Evolutionary conservation across 169 alveolate species (phyloP).

Genomic region (Fabrea salina): DNA sequence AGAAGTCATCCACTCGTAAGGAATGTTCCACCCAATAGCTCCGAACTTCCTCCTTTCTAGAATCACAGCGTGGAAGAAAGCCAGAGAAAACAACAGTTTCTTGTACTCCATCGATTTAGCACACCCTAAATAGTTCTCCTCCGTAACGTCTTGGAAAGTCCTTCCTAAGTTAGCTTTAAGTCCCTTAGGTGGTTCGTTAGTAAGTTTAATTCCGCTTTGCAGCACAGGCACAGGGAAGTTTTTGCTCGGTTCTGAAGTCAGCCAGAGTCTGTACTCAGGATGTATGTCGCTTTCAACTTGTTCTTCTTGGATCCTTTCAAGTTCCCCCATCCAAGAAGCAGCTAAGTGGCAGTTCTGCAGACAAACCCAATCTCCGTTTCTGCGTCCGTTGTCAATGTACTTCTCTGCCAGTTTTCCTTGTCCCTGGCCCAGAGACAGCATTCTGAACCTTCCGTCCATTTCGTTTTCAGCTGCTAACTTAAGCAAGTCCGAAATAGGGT

Average conservation of each 20-base stretch:
- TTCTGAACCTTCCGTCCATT: conserved; percentile 74
- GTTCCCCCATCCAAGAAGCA: conserved; percentile 91
- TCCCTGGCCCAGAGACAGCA: conserved; percentile 93
- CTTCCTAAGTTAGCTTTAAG: conserved; percentile 83
- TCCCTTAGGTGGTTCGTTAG: conserved; percentile 95
- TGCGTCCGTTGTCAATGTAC: conserved; percentile 78
- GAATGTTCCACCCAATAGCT: conserved; percentile 89
- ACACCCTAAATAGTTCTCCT: conserved; percentile 64
- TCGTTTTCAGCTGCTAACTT: conserved; percentile 83
- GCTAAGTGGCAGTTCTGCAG: conserved; percentile 93
- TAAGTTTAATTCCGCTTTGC: conserved; percentile 89
- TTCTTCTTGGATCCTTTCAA: conserved; percentile 87
- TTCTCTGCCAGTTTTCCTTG: conserved; percentile 90
- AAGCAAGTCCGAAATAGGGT: conserved; percentile 85
- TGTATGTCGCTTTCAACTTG: conserved; percentile 83
- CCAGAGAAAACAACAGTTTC: conserved; percentile 80
- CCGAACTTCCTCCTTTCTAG: conserved; percentile 89
- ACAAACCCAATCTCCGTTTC: conserved; percentile 81
- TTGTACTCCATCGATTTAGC: conserved; percentile 74
- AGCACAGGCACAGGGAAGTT: conserved; percentile 92
- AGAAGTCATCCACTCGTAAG: conserved; percentile 87
- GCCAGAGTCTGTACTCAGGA: conserved; percentile 91
- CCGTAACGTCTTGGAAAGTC: conserved; percentile 80
- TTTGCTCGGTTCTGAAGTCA: conserved; percentile 90
- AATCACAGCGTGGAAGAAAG: conserved; percentile 88